Evolutionary conservation across 2,329 filamentous ascomycete species (phyloP).

Genomic region (Ceratocystis destructans): DNA sequence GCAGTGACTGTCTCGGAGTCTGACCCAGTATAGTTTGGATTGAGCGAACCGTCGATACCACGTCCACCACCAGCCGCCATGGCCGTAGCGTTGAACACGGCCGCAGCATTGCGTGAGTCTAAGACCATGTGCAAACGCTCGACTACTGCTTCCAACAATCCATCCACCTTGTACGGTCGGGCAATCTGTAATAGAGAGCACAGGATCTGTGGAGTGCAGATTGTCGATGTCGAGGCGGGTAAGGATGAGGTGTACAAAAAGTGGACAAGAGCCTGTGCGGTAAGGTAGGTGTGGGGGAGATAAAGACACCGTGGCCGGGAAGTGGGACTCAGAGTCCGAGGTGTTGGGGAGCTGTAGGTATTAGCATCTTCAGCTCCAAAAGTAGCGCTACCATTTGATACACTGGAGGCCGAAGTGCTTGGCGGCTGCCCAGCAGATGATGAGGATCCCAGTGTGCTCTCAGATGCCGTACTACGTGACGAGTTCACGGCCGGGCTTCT

Average conservation of each 20-base stretch:
- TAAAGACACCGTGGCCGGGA: constrained; percentile 76
- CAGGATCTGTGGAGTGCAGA: constrained; percentile 88
- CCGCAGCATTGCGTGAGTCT: constrained; percentile 86
- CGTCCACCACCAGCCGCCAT: constrained; percentile 94
- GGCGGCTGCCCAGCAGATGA: constrained; percentile 31
- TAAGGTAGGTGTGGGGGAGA: constrained; percentile 81
- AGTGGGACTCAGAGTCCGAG: constrained; percentile 42
- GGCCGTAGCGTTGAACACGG: constrained; percentile 93
- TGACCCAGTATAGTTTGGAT: constrained; percentile 45
- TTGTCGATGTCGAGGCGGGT: constrained; percentile 56
- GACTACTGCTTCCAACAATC: constrained; percentile 80
- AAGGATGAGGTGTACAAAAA: constrained; percentile 89
- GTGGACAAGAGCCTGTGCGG: constrained; percentile 77
- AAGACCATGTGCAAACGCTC: constrained; percentile 79
- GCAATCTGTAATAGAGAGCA: constrained; percentile 91
- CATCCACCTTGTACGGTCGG: constrained; percentile 84
- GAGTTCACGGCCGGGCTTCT: constrained; percentile 38
- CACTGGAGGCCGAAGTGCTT: constrained; percentile 33
- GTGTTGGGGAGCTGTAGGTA: constrained; percentile 41
- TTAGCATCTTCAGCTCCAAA: constrained; percentile 30
- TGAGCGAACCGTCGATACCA: constrained; percentile 55
- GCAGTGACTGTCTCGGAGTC: constrained; percentile 26
- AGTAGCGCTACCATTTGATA: constrained; percentile 27
- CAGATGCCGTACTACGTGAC: constrained; percentile 38
- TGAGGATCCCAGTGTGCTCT: constrained; percentile 30